These are phyloP conservation scores for Brassica nigra DNA, from an alignment of 345 rosid species.

Conservation along the genomic window DNA sequence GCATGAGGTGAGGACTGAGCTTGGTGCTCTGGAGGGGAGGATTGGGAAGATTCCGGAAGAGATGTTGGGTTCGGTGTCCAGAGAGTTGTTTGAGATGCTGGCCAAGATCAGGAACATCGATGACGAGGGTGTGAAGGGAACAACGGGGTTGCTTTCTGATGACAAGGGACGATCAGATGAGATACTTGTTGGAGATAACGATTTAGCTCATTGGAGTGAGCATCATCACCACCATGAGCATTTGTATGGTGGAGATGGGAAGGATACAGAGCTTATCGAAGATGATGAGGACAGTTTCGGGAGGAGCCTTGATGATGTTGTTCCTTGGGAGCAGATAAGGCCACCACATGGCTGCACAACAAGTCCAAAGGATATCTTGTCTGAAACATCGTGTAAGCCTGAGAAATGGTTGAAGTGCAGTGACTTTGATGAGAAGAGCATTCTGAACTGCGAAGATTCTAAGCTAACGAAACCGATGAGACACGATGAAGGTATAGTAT, in stretches of 20 bases:
- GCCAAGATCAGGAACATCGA: conserved; percentile 71
- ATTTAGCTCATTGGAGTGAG: conserved; percentile 82
- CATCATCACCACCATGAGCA: conserved; percentile 67
- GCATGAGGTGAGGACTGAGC: conserved; percentile 72
- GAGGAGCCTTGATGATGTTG: conserved; percentile 88
- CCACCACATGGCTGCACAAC: conserved; percentile 58
- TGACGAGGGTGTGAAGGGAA: conserved; percentile 65
- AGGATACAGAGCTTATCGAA: conserved; percentile 78
- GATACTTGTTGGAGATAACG: conserved; percentile 75
- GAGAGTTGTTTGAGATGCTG: conserved; percentile 68
- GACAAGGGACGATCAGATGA: conserved; percentile 65
- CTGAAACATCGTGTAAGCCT: conserved; percentile 79
- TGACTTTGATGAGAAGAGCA: conserved; percentile 90
- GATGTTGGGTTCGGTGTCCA: conserved; percentile 68
- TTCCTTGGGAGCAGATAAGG: conserved; percentile 83
- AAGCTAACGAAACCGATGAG: conserved; percentile 85
- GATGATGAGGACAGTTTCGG: conserved; percentile 93
- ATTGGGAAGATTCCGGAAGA: conserved; percentile 62
- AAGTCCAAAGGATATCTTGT: conserved; percentile 67
- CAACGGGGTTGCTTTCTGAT: conserved; percentile 52
- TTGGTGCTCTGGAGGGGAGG: conserved; percentile 71
- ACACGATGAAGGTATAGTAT: conserved; percentile 63
- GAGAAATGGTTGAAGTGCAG: conserved; percentile 91
- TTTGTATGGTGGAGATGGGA: conserved; percentile 69
- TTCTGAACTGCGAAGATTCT: conserved; percentile 86